Evolutionary conservation across 352 stramenopile genomes (phyloP).

Genomic region (Phytophthora sp.): DNA sequence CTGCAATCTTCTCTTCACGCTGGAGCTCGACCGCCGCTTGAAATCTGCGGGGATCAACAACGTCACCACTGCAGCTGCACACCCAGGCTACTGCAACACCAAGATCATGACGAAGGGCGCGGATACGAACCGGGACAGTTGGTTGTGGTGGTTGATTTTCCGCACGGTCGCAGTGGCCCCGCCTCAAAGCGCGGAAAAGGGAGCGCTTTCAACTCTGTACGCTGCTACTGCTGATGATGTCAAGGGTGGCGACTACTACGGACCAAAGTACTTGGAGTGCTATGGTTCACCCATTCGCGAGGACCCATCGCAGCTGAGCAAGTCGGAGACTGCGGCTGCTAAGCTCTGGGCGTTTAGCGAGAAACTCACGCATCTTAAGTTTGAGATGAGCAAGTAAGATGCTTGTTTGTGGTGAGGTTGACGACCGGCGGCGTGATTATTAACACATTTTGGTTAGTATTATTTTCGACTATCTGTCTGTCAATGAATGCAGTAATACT

Average conservation of each 20-base stretch:
- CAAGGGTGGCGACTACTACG: constrained; percentile 46
- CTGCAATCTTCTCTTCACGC: constrained; percentile 56
- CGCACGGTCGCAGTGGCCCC: constrained; percentile 1
- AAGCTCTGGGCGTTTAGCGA: constrained; percentile 57
- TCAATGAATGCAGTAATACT: too few species aligned
- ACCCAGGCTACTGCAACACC: constrained; percentile 41
- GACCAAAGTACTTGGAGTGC: constrained; percentile 32
- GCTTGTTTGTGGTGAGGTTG: too few species aligned
- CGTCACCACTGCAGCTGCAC: constrained; percentile 32
- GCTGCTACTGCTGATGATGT: constrained; percentile 36
- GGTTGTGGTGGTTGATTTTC: constrained; percentile 25
- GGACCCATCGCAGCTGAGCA: constrained; percentile 30
- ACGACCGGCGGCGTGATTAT: too few species aligned
- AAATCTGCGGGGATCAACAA: constrained; percentile 23
- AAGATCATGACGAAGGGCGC: constrained; percentile 41
- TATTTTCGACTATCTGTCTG: too few species aligned
- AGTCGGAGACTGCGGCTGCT: constrained; percentile 26
- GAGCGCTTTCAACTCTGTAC: constrained; percentile 50
- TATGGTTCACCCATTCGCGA: constrained; percentile 42
- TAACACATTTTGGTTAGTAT: too few species aligned
- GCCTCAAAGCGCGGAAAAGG: constrained; percentile 37
- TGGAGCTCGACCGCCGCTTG: constrained; percentile 49
- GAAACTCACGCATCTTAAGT: constrained; percentile 36
- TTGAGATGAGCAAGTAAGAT: constrained; percentile 29
- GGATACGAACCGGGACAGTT: constrained; percentile 25